Evolutionary conservation across 2,329 filamentous ascomycete genomes (phyloP).

Genomic region (Trichoderma cornu-damae): DNA sequence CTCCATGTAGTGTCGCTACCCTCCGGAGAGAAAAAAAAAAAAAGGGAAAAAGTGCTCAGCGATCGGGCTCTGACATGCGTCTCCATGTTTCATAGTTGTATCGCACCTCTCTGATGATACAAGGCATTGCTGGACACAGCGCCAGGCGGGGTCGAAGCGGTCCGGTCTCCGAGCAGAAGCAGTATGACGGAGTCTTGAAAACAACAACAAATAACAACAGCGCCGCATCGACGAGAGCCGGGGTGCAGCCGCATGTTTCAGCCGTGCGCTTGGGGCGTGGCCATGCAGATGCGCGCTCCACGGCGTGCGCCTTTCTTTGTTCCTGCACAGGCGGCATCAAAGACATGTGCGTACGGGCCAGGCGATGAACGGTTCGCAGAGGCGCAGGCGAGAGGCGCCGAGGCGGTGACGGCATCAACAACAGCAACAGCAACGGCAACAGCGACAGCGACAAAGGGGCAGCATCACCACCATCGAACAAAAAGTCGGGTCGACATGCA

Average conservation of each 20-base stretch:
- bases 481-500: too few relatives aligned
- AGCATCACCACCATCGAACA: background rate
- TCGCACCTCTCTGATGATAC: slow-evolving; percentile 13
- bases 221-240: slow-evolving; percentile 12
- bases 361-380: background rate
- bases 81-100: slow-evolving; percentile 19
- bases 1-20: background rate
- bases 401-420: background rate
- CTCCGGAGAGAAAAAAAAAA: slow-evolving; percentile 4
- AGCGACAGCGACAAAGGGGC: background rate
- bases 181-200: background rate
- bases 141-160: slow-evolving; percentile 4
- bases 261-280: slow-evolving; percentile 12
- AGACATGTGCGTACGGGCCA: too few relatives aligned
- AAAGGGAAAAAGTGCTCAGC: slow-evolving; percentile 4
- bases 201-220: background rate
- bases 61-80: slow-evolving; percentile 17
- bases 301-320: slow-evolving; percentile 14
- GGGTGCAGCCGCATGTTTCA: slow-evolving; percentile 19
- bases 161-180: background rate
- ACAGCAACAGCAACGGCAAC: background rate
- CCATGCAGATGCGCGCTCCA: slow-evolving; percentile 12
- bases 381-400: background rate
- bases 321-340: background rate
- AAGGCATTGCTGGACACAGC: background rate